Evolutionary conservation across 2,329 filamentous ascomycete genomes (phyloP).

Genomic region (Aspergillus pseudonomiae): DNA sequence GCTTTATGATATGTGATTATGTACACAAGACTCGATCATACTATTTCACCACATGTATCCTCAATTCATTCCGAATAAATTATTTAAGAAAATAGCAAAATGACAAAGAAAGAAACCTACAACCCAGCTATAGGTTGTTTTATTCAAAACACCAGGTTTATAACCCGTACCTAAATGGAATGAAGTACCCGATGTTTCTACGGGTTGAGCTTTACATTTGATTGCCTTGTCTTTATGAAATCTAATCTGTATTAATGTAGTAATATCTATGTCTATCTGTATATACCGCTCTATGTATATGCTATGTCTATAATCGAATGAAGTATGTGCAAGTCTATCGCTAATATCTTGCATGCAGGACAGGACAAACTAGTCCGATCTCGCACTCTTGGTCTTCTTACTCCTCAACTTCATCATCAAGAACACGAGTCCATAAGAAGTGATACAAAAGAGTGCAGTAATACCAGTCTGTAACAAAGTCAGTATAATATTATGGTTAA

Average conservation of each 20-base stretch:
- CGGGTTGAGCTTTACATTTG: too few species aligned
- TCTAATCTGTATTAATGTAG: background rate
- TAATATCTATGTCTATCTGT: background rate
- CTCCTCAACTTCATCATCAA: constrained; percentile 54
- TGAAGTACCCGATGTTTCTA: too few species aligned
- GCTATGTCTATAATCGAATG: background rate
- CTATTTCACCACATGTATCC: too few species aligned
- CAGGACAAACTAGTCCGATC: constrained; percentile 28
- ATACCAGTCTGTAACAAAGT: constrained; percentile 38
- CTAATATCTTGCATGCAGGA: background rate
- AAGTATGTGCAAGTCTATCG: background rate
- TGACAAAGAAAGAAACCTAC: too few species aligned
- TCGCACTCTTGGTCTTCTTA: constrained; percentile 51
- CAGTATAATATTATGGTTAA: background rate
- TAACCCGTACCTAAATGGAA: too few species aligned
- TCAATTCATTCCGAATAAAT: too few species aligned
- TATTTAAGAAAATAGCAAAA: too few species aligned
- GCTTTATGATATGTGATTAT: too few species aligned
- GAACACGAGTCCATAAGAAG: constrained; percentile 49
- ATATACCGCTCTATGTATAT: background rate
- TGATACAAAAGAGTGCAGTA: constrained; percentile 48
- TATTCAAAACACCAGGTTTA: too few species aligned
- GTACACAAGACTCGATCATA: too few species aligned
- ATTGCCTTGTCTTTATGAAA: too few species aligned
- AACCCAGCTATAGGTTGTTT: too few species aligned